Evolutionary conservation across 2,329 filamentous ascomycete genomes (phyloP).

Genomic region (Cadophora sp.): DNA sequence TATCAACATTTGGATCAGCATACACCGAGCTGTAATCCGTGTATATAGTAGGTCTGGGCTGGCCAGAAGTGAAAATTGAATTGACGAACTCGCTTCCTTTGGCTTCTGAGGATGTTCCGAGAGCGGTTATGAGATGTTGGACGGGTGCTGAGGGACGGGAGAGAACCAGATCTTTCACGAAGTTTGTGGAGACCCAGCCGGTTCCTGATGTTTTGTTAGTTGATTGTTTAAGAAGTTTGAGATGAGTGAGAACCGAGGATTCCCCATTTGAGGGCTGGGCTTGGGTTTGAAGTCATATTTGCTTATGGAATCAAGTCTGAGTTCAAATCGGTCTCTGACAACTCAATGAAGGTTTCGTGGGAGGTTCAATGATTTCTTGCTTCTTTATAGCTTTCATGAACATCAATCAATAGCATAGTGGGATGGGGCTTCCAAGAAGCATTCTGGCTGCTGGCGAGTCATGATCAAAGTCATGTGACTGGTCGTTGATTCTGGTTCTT

Average conservation of each 20-base stretch:
- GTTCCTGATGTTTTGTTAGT: slow-evolving; percentile 42
- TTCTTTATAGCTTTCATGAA: neutral
- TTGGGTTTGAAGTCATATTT: neutral
- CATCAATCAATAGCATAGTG: neutral
- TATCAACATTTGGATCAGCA: slow-evolving; percentile 66
- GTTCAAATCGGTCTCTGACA: neutral
- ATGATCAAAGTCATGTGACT: slow-evolving; percentile 3
- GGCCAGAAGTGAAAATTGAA: slow-evolving; percentile 32
- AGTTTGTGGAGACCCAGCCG: slow-evolving; percentile 55
- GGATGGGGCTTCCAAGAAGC: neutral
- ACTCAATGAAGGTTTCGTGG: too few relatives aligned
- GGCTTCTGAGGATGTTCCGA: slow-evolving; percentile 50
- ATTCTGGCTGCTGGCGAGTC: neutral
- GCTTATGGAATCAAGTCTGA: neutral
- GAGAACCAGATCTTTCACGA: slow-evolving; percentile 51
- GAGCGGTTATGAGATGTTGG: slow-evolving; percentile 51
- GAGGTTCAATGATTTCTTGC: neutral
- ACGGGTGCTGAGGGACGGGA: slow-evolving; percentile 47
- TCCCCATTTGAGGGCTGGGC: slow-evolving; percentile 12
- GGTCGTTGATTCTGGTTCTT: neutral
- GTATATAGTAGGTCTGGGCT: slow-evolving; percentile 47
- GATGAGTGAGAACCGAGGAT: slow-evolving; percentile 14
- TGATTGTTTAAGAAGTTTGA: neutral
- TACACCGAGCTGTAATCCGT: slow-evolving; percentile 70
- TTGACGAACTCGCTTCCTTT: slow-evolving; percentile 50